Conservation (phyloP, 495 filamentous ascomycete species). For the Cenococcum geophilum region DNA sequence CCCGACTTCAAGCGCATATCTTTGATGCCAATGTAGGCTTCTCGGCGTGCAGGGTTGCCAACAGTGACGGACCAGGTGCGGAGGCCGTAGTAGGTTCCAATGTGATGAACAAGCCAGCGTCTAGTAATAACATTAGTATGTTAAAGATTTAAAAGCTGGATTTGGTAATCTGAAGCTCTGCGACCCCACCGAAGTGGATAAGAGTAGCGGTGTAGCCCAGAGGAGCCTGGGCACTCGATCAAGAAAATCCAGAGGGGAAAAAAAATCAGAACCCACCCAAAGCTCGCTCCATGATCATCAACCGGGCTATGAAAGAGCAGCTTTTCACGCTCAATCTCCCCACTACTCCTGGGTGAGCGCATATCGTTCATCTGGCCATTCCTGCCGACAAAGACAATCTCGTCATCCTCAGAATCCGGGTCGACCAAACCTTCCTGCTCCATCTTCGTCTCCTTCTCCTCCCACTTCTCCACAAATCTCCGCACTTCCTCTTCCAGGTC, state of each 20-base stretch:
- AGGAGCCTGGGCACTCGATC: too few species aligned
- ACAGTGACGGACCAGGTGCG: constrained; percentile 75
- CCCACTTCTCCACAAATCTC: constrained; percentile 36
- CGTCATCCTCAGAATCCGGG: constrained; percentile 66
- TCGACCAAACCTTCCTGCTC: constrained; percentile 49
- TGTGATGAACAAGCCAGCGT: constrained; percentile 88
- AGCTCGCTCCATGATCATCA: constrained; percentile 68
- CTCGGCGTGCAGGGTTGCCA: constrained; percentile 66
- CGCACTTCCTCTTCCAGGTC: constrained; percentile 38
- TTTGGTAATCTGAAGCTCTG: neutral
- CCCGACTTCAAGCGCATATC: constrained; percentile 17
- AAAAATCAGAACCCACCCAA: constrained; percentile 57
- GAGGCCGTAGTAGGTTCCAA: constrained; percentile 89
- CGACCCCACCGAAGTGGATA: too few species aligned
- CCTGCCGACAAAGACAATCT: constrained; percentile 87
- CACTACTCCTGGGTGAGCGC: constrained; percentile 30
- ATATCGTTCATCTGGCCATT: constrained; percentile 68
- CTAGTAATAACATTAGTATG: constrained; percentile 42
- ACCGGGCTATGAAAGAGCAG: constrained; percentile 71
- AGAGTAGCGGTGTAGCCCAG: too few species aligned
- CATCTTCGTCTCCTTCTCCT: constrained; percentile 32
- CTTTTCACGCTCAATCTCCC: constrained; percentile 45
- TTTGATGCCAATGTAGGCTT: constrained; percentile 83
- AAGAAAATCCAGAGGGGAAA: too few species aligned
- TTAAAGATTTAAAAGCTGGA: neutral